phyloP scores from a whole-genome alignment of 257 asterid genomes.

The Schizonepeta tenuifolia region DNA sequence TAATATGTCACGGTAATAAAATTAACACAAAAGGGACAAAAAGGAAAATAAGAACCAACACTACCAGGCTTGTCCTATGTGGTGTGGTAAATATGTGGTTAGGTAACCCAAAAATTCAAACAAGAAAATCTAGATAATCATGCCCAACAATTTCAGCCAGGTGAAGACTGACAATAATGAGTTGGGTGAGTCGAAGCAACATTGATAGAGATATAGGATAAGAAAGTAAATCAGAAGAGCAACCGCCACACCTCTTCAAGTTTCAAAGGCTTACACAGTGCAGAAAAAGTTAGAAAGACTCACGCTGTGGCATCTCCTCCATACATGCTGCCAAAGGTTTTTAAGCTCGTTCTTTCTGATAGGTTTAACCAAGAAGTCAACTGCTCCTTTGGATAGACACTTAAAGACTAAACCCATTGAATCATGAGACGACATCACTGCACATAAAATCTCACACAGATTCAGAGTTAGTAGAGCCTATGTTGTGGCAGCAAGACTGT shows the following conservation, averaged over 20 bases:
- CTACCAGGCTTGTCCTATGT: background rate
- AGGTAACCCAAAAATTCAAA: background rate
- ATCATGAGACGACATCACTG: conserved; percentile 99
- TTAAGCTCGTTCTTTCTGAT: conserved; percentile 93
- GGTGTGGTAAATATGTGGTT: background rate
- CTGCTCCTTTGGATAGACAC: conserved; percentile 98
- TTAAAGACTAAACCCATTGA: conserved; percentile 87
- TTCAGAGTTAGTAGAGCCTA: conserved; percentile 33
- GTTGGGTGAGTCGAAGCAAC: conserved; percentile 14
- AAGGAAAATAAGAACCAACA: background rate
- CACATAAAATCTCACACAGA: conserved; percentile 40
- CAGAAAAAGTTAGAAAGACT: conserved; percentile 40
- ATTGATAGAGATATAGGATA: conserved; percentile 3
- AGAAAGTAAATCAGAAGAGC: conserved; percentile 10
- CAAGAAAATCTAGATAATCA: background rate
- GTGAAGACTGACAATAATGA: conserved; percentile 17
- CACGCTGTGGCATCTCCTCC: conserved; percentile 94
- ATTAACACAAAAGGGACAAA: background rate
- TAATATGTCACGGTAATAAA: background rate
- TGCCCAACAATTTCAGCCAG: background rate
- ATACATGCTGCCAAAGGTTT: conserved; percentile 95
- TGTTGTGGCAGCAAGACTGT: conserved; percentile 21
- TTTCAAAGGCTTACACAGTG: conserved; percentile 22
- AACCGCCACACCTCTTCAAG: conserved; percentile 12
- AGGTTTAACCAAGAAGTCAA: conserved; percentile 92